Conservation (phyloP, 2,329 filamentous ascomycete species). For the Diplodia mutila region DNA sequence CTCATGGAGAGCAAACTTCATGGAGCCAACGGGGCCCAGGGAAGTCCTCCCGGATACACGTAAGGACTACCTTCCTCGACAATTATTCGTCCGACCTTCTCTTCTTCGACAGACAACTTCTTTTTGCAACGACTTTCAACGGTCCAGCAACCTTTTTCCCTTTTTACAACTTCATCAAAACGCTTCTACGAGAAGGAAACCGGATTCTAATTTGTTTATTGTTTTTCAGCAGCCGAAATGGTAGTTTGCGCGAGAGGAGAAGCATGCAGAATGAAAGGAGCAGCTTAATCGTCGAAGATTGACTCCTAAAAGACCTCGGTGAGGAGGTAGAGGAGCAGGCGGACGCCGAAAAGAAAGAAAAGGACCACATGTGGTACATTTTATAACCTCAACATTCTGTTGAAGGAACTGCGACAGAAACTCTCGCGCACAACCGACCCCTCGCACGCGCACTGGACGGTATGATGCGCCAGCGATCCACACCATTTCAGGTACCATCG, state of each 20-base stretch:
- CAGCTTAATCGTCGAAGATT: constrained; percentile 15
- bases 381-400: not conserved
- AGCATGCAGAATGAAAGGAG: constrained; percentile 11
- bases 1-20: constrained; percentile 44
- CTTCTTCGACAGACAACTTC: constrained; percentile 4
- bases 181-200: not conserved
- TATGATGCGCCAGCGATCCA: not conserved
- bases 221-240: constrained; percentile 11
- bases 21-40: constrained; percentile 17
- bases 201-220: constrained; percentile 21
- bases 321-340: constrained; percentile 3
- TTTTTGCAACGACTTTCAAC: constrained; percentile 17
- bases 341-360: constrained; percentile 8
- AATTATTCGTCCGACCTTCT: constrained; percentile 3
- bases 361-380: constrained; percentile 21
- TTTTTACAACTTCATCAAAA: constrained; percentile 16
- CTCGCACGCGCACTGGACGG: not conserved
- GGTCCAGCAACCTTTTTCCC: constrained; percentile 11
- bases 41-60: constrained; percentile 24
- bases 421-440: not conserved
- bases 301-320: constrained; percentile 19
- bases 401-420: not conserved
- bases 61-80: constrained; percentile 15
- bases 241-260: constrained; percentile 12
- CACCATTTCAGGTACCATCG: not conserved